These are phyloP conservation scores for Lactarius tabidus DNA, from an alignment of 768 basidiomycete species.

Conservation along the genomic window DNA sequence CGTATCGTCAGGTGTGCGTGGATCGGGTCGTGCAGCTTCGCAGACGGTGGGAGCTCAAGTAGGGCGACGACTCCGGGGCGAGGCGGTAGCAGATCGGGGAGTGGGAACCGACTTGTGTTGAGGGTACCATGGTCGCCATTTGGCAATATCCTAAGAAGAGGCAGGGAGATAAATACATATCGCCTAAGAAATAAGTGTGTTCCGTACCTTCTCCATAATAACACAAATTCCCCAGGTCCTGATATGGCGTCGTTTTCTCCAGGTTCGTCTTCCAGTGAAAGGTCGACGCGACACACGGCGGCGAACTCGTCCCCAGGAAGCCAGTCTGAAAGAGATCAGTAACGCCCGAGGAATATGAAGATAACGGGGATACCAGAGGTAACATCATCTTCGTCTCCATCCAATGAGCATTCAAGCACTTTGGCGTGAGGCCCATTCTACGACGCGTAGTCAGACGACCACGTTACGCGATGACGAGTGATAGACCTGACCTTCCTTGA, in stretches of 20 bases:
- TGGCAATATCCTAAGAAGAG: conserved; percentile 41
- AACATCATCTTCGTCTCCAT: conserved; percentile 39
- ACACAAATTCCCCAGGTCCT: conserved; percentile 55
- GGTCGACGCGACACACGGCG: conserved; percentile 48
- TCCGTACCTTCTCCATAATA: conserved; percentile 62
- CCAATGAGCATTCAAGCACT: conserved; percentile 51
- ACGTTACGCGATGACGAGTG: neutral
- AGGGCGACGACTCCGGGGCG: conserved; percentile 61
- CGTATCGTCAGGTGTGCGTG: conserved; percentile 56
- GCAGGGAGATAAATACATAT: conserved; percentile 9
- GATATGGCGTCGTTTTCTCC: conserved; percentile 34
- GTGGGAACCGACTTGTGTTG: conserved; percentile 46
- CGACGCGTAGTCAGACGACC: neutral
- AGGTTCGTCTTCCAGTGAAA: conserved; percentile 42
- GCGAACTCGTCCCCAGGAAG: conserved; percentile 61
- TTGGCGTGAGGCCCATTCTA: conserved; percentile 45
- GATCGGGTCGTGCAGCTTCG: conserved; percentile 59
- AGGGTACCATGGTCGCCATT: conserved; percentile 42
- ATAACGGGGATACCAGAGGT: conserved; percentile 39
- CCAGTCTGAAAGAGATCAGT: conserved; percentile 44
- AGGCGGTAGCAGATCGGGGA: conserved; percentile 64
- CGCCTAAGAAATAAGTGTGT: conserved; percentile 5
- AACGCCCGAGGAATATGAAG: neutral
- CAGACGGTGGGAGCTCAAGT: conserved; percentile 57
- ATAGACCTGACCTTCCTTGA: conserved; percentile 43